phyloP scores from a whole-genome alignment of 108 stramenopile genomes.

The Aurantiochytrium sp. region DNA sequence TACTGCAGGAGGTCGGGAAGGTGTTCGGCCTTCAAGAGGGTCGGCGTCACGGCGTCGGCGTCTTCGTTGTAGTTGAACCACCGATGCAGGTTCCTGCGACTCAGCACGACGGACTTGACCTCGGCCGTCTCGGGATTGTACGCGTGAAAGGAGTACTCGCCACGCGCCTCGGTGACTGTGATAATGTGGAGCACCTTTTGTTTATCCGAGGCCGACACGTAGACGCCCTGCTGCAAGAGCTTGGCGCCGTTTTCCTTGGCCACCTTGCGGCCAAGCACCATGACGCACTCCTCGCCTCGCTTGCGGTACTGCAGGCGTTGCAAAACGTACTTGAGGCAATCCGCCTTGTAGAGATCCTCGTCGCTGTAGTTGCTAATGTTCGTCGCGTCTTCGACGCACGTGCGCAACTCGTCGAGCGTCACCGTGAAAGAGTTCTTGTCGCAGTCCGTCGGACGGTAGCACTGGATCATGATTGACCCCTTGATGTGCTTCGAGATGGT shows the following conservation, averaged over 20 bases:
- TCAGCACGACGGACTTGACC: not conserved
- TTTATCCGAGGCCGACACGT: not conserved
- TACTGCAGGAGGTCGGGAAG: not conserved
- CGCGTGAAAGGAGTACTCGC: not conserved
- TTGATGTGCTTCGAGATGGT: not conserved
- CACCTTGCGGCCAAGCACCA: not conserved
- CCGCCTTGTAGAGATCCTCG: not conserved
- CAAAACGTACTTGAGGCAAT: not conserved
- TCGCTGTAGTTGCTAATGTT: not conserved
- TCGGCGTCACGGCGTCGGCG: not conserved
- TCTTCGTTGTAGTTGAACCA: slow-evolving; percentile 12
- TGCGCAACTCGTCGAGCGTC: not conserved
- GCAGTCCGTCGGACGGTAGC: not conserved
- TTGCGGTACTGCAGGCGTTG: not conserved
- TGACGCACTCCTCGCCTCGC: not conserved
- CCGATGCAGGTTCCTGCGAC: not conserved
- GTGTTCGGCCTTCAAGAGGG: not conserved
- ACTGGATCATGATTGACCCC: not conserved
- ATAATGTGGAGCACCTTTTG: not conserved
- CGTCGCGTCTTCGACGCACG: not conserved
- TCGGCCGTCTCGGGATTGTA: not conserved
- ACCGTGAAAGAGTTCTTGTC: not conserved
- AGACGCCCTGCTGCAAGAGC: slow-evolving; percentile 2
- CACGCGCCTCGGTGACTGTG: slow-evolving; percentile 2
- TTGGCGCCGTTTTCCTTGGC: not conserved